These are phyloP conservation scores for Myxozyma neotropica DNA, from an alignment of 805 yeast species.

Conservation along the genomic window DNA sequence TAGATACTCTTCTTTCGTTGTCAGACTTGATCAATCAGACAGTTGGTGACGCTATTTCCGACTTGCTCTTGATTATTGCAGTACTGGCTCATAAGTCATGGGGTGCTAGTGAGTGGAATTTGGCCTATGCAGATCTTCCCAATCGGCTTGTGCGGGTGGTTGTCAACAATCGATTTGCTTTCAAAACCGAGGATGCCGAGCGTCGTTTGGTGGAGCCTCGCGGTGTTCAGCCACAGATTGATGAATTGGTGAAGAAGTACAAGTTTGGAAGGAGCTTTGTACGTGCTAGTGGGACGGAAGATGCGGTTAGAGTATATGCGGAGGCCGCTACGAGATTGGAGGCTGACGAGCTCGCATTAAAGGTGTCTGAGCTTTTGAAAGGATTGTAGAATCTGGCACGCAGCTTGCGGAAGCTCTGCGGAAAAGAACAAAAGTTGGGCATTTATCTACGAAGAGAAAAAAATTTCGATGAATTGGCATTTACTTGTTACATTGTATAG, in stretches of 20 bases:
- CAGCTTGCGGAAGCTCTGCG: too few relatives aligned
- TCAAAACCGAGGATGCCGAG: conserved; percentile 89
- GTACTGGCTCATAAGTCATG: conserved; percentile 60
- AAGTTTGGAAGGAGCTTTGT: conserved; percentile 81
- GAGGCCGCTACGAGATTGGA: conserved; percentile 66
- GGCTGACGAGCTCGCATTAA: conserved; percentile 51
- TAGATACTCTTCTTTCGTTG: conserved; percentile 59
- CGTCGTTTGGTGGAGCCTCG: conserved; percentile 72
- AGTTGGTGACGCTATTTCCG: conserved; percentile 98
- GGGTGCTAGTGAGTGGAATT: conserved; percentile 73
- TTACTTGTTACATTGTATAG: background rate
- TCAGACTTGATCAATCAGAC: conserved; percentile 86
- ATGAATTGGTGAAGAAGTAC: conserved; percentile 59
- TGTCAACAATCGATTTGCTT: conserved; percentile 77
- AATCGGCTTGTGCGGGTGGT: conserved; percentile 78
- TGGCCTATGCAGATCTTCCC: conserved; percentile 80
- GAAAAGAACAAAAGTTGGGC: too few relatives aligned
- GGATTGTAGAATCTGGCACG: conserved; percentile 8
- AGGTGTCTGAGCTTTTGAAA: conserved; percentile 38
- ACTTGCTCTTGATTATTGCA: conserved; percentile 73
- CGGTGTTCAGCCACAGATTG: conserved; percentile 76
- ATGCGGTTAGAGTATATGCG: conserved; percentile 93
- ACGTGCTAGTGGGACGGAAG: conserved; percentile 96
- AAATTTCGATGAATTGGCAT: background rate
- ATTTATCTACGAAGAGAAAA: background rate